Percentiles rank a stretch among this genome's conserved stretches.
Conservation (phyloP, 163 green algal species). For the Scenedesmus sp. region DNA sequence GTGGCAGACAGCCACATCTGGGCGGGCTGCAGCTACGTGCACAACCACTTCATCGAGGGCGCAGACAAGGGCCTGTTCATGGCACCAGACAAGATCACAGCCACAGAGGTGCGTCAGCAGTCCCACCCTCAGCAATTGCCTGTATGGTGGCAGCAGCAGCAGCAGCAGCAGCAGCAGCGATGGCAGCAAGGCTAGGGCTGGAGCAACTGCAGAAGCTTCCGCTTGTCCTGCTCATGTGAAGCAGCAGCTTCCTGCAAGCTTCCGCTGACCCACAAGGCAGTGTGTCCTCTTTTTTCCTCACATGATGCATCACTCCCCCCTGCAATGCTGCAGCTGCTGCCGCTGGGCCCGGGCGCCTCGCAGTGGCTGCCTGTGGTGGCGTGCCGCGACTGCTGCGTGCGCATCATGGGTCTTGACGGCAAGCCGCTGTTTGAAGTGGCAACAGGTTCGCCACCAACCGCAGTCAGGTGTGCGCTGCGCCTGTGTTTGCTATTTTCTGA, state of each 20-base stretch:
- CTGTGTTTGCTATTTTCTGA: not conserved
- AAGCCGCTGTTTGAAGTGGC: constrained; percentile 60
- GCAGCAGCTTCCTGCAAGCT: not conserved
- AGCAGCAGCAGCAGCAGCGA: not conserved
- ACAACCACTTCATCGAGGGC: constrained; percentile 76
- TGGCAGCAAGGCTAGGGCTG: no score
- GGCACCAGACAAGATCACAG: constrained; percentile 74
- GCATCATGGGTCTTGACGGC: constrained; percentile 52
- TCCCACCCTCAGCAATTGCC: not conserved
- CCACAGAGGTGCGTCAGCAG: constrained; percentile 60
- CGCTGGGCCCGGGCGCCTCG: constrained; percentile 36
- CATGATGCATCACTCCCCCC: not conserved
- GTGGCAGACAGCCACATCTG: constrained; percentile 66
- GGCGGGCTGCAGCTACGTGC: constrained; percentile 71
- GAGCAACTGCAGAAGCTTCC: not conserved
- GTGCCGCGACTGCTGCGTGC: constrained; percentile 73
- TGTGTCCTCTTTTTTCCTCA: not conserved
- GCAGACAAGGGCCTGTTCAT: constrained; percentile 73
- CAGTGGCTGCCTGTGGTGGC: constrained; percentile 66
- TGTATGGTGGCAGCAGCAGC: not conserved
- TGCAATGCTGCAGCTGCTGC: constrained; percentile 59
- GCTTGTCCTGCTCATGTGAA: not conserved
- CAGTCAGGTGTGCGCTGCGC: constrained; percentile 55
- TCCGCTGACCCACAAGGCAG: not conserved
- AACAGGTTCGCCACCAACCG: constrained; percentile 60